Evolutionary conservation across 176 grass and related monocot genomes (phyloP).

Genomic region (Phoenix dactylifera): DNA sequence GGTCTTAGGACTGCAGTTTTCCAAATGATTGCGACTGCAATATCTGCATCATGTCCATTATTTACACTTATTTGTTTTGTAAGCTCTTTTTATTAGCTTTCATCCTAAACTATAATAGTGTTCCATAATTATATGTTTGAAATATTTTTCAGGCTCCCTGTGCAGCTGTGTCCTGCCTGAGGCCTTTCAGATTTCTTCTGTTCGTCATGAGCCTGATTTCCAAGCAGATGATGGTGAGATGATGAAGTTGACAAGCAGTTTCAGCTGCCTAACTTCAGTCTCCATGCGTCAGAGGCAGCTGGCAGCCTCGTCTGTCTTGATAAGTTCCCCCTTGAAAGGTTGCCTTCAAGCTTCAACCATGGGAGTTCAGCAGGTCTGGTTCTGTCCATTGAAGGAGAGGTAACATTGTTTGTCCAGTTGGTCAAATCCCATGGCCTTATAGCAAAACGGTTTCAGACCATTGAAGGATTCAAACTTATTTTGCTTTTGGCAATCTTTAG

Average conservation of each 20-base stretch:
- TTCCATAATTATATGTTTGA: too few relatives aligned
- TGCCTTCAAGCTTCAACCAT: slow-evolving; percentile 15
- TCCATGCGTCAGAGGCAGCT: slow-evolving; percentile 58
- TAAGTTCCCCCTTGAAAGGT: slow-evolving; percentile 40
- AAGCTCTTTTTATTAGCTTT: too few relatives aligned
- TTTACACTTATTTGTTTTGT: too few relatives aligned
- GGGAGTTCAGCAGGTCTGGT: slow-evolving; percentile 34
- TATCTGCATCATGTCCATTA: too few relatives aligned
- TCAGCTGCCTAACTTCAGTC: slow-evolving; percentile 84
- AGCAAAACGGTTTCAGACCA: too few relatives aligned
- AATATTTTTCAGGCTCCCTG: slow-evolving; percentile 43
- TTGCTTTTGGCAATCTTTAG: too few relatives aligned
- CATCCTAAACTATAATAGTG: too few relatives aligned
- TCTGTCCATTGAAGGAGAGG: slow-evolving; percentile 23
- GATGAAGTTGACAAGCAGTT: slow-evolving; percentile 43
- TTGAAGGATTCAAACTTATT: too few relatives aligned
- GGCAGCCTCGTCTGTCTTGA: slow-evolving; percentile 48
- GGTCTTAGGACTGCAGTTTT: too few relatives aligned
- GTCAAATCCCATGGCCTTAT: too few relatives aligned
- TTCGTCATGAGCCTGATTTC: slow-evolving; percentile 51
- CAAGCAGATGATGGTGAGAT: slow-evolving; percentile 69
- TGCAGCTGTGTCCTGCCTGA: slow-evolving; percentile 84
- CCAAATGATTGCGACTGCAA: too few relatives aligned
- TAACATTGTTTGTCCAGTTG: slow-evolving; percentile 2
- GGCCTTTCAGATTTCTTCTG: slow-evolving; percentile 71